phyloP scores from a whole-genome alignment of 345 rosid genomes.

The Salix dunnii region DNA sequence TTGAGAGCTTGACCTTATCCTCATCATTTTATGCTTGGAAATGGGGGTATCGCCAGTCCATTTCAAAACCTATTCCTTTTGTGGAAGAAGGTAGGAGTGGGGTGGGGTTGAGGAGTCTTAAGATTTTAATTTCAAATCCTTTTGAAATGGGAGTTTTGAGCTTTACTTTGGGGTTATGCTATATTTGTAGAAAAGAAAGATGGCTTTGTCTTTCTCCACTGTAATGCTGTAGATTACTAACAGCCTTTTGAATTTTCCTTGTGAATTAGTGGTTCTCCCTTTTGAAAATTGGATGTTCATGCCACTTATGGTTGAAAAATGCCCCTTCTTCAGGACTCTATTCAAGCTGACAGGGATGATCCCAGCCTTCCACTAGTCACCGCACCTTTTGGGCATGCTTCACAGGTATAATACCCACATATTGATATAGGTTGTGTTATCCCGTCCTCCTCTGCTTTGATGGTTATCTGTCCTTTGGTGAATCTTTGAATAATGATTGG shows the following conservation, averaged over 20 bases:
- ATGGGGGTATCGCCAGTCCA: not conserved
- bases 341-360: conserved; percentile 96
- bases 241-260: not conserved
- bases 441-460: not conserved
- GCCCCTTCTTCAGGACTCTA: conserved; percentile 46
- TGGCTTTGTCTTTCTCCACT: not conserved
- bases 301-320: conserved; percentile 6
- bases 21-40: not conserved
- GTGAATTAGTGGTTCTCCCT: not conserved
- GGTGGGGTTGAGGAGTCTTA: not conserved
- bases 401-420: conserved; percentile 59
- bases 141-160: not conserved
- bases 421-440: not conserved
- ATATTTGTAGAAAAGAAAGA: not conserved
- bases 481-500: not conserved
- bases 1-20: not conserved
- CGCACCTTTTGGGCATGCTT: conserved; percentile 99
- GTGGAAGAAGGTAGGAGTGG: not conserved
- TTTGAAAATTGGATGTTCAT: not conserved
- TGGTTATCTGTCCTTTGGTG: conserved; percentile 3
- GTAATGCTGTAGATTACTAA: not conserved
- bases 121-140: not conserved
- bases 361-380: conserved; percentile 87
- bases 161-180: not conserved
- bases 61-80: not conserved